Evolutionary conservation across 1,284 basidiomycete genomes (phyloP).

Genomic region (Chondrostereum purpureum): DNA sequence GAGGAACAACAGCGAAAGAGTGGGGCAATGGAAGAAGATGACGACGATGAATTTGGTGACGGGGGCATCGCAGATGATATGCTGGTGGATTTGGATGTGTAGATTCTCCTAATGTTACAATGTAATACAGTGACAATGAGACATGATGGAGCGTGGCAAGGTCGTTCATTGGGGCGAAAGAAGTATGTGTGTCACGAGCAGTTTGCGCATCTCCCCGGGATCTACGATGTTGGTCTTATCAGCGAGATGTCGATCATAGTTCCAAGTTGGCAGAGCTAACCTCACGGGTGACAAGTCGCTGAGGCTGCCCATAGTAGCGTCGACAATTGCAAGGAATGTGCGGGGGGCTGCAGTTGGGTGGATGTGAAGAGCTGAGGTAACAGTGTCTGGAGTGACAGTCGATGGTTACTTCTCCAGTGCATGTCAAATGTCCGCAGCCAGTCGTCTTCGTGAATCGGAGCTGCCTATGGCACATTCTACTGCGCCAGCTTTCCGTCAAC

Average conservation of each 20-base stretch:
- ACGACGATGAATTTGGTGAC: slow-evolving; percentile 60
- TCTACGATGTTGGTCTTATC: slow-evolving; percentile 23
- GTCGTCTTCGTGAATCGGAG: slow-evolving; percentile 46
- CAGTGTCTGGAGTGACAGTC: slow-evolving; percentile 48
- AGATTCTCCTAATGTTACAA: slow-evolving; percentile 6
- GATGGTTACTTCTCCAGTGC: slow-evolving; percentile 39
- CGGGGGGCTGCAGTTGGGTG: slow-evolving; percentile 33
- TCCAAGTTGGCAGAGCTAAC: slow-evolving; percentile 21
- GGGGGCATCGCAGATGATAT: slow-evolving; percentile 68
- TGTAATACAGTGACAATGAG: slow-evolving; percentile 6
- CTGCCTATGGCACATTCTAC: slow-evolving; percentile 56
- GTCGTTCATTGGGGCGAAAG: slow-evolving; percentile 1
- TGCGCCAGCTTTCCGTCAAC: neutral
- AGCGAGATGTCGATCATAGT: slow-evolving; percentile 4
- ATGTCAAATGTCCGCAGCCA: slow-evolving; percentile 51
- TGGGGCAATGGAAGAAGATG: slow-evolving; percentile 28
- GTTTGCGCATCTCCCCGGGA: slow-evolving; percentile 32
- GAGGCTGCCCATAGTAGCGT: slow-evolving; percentile 43
- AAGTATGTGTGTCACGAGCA: slow-evolving; percentile 26
- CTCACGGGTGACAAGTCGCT: slow-evolving; percentile 26
- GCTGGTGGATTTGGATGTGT: slow-evolving; percentile 51
- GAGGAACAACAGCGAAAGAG: slow-evolving; percentile 37
- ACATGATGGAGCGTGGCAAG: slow-evolving; percentile 1
- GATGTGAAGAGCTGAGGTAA: slow-evolving; percentile 43
- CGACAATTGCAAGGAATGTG: slow-evolving; percentile 40